Evolutionary conservation across 345 rosid genomes (phyloP), one percentile per base, ranked within the genome.

Genomic region (Zanthoxylum bungeanum): DNA sequence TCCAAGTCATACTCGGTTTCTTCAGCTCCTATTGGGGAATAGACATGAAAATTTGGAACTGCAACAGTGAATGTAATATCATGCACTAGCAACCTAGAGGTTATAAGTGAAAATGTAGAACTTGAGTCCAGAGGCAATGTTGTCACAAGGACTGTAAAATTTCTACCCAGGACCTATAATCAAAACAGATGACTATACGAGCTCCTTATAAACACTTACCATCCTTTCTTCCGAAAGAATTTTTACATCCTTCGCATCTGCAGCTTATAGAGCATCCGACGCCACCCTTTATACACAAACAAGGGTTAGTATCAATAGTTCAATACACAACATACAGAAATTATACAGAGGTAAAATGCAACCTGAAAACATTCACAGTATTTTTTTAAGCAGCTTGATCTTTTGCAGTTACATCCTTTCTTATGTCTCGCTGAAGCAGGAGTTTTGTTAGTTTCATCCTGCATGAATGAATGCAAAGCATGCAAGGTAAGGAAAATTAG

Each of bases 291-390:
- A 65, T 37, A 55, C 30, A 73, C 67, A 74, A 44, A 50, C 42
- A 69, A 76, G n/a, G 64, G 27, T 61, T 30, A 52, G 63, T 63
- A 33, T 80, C 74, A 76, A n/a, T n/a, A n/a, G n/a, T n/a, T n/a
- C n/a, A 72, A 73, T 47, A 55, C 25, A 69, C 24, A 58, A 40
- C 49, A 60, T 14, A 49, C 7, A 47, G 50, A 25, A 28, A 1
- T 46, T 31, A 72, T 31, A 71, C 46, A 27, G 40, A 30, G 67
- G 60, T 58, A 81, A 47, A 52, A 49, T 49, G 70, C 73, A 22
- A 88, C 97, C 93, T 81, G 85, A 72, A 76, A 87, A 83, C 97
- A 91, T 81, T 91, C 97, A 2, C 97, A 89, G 70, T 91, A 91
- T 79, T 78, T 89, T 85, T 91, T 88, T 60, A 80, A 78, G 83